Percentiles rank a stretch among this genome's conserved stretches.
phyloP scores from a whole-genome alignment of 163 green algal genomes.

The Scenedesmus sp. region DNA sequence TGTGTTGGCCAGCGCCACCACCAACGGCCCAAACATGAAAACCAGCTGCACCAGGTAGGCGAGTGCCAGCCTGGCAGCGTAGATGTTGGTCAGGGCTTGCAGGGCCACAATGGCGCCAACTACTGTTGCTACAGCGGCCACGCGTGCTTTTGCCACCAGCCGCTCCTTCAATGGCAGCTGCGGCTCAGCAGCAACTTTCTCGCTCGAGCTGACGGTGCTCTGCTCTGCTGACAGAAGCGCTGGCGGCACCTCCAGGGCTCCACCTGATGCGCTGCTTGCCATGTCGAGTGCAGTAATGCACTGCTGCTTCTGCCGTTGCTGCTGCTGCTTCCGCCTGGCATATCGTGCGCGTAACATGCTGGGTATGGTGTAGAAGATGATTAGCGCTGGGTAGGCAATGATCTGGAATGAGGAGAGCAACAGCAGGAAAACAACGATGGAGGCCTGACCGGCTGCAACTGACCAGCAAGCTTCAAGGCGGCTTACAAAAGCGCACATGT shows the following conservation, averaged over 20 bases:
- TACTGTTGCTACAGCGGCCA: not conserved
- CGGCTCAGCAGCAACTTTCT: not conserved
- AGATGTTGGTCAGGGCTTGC: not conserved
- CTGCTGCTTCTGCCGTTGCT: slow-evolving; percentile 23
- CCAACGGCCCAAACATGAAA: slow-evolving; percentile 29
- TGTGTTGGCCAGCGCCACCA: slow-evolving; percentile 31
- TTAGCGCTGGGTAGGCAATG: slow-evolving; percentile 2
- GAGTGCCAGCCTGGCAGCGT: not conserved
- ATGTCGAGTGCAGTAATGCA: not conserved
- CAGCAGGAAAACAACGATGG: not conserved
- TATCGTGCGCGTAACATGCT: not conserved
- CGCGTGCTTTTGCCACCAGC: too few relatives aligned
- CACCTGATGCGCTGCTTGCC: not conserved
- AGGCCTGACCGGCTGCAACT: too few relatives aligned
- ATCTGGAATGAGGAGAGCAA: not conserved
- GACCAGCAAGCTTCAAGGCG: too few relatives aligned
- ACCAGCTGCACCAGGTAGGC: slow-evolving; percentile 37
- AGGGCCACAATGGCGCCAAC: not conserved
- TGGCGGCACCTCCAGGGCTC: not conserved
- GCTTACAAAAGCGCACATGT: too few relatives aligned
- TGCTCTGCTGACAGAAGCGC: not conserved
- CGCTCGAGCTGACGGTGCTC: not conserved
- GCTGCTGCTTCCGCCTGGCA: not conserved
- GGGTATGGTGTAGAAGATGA: slow-evolving; percentile 23
- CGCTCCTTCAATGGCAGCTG: not conserved